Conservation (phyloP, 805 yeast genomes). For the Saccharomyces paradoxus region DNA sequence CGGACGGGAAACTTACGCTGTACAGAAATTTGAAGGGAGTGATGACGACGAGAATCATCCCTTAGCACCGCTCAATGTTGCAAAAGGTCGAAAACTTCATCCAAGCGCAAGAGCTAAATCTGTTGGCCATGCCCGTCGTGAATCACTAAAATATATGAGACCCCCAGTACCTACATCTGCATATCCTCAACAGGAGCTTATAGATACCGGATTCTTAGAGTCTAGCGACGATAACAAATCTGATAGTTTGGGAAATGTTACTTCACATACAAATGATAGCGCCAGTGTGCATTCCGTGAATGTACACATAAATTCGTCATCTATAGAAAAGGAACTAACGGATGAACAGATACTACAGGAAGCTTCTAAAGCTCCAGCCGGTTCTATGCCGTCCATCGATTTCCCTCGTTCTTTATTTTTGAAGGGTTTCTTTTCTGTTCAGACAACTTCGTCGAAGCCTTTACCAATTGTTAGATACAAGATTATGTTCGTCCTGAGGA, state of each 20-base stretch:
- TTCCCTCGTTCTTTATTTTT: conserved; percentile 83
- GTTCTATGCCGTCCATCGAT: conserved; percentile 88
- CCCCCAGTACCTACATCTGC: conserved; percentile 28
- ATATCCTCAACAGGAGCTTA: conserved; percentile 23
- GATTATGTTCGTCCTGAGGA: conserved; percentile 66
- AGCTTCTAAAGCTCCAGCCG: conserved; percentile 57
- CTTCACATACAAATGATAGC: conserved; percentile 5
- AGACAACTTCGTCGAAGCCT: conserved; percentile 89
- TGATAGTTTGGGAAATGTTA: conserved; percentile 34
- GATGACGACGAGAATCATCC: conserved; percentile 15
- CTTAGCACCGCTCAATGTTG: conserved; percentile 16
- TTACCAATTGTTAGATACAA: conserved; percentile 81
- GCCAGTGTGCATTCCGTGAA: not conserved
- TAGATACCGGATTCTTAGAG: conserved; percentile 38
- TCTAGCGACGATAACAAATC: conserved; percentile 45
- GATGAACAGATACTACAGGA: conserved; percentile 42
- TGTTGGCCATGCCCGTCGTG: conserved; percentile 59
- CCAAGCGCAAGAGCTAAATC: conserved; percentile 87
- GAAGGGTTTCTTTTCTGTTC: conserved; percentile 90
- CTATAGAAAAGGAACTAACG: conserved; percentile 29
- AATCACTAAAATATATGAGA: conserved; percentile 37
- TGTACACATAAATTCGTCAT: not conserved
- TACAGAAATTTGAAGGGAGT: not conserved
- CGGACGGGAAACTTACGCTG: not conserved
- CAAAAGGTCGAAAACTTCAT: conserved; percentile 39